Percentiles rank a stretch among this genome's conserved stretches.
phyloP scores from a whole-genome alignment of 306 rosid genomes.

The Lathyrus oleraceus region DNA sequence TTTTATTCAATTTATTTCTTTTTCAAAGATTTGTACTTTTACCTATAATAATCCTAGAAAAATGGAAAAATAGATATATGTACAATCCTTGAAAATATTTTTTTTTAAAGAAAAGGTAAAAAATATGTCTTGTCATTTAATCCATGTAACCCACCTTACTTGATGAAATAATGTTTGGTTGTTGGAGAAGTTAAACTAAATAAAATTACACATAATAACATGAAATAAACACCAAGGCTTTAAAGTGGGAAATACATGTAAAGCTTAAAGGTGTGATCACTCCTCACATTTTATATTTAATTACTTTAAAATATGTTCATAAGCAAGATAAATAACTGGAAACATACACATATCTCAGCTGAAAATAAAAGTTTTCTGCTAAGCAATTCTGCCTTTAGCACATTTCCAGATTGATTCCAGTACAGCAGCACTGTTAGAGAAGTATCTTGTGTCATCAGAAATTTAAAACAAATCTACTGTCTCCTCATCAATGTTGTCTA shows the following conservation, averaged over 20 bases:
- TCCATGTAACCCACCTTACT: no score
- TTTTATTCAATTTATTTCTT: not conserved
- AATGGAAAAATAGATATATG: not conserved
- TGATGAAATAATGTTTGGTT: no score
- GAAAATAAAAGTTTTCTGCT: not conserved
- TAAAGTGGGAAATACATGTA: not conserved
- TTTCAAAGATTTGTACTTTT: not conserved
- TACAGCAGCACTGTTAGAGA: constrained; percentile 13
- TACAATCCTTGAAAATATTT: no score
- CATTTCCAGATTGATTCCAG: constrained; percentile 13
- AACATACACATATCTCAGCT: not conserved
- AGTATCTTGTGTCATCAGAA: not conserved
- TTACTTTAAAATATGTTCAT: not conserved
- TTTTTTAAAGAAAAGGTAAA: not conserved
- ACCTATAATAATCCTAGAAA: not conserved
- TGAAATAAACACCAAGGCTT: not conserved
- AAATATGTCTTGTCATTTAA: not conserved
- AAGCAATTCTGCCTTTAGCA: constrained; percentile 19
- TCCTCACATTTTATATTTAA: not conserved
- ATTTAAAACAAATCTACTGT: constrained; percentile 41
- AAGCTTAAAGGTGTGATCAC: not conserved
- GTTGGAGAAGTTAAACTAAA: not conserved
- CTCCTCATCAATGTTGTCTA: constrained; percentile 54
- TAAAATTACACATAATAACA: not conserved
- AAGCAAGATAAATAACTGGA: not conserved